A percentile compares a stretch with the other conserved stretches of the same genome.
phyloP scores from a whole-genome alignment of 1,284 basidiomycete genomes.

The Mycosarcoma mackinlayi region DNA sequence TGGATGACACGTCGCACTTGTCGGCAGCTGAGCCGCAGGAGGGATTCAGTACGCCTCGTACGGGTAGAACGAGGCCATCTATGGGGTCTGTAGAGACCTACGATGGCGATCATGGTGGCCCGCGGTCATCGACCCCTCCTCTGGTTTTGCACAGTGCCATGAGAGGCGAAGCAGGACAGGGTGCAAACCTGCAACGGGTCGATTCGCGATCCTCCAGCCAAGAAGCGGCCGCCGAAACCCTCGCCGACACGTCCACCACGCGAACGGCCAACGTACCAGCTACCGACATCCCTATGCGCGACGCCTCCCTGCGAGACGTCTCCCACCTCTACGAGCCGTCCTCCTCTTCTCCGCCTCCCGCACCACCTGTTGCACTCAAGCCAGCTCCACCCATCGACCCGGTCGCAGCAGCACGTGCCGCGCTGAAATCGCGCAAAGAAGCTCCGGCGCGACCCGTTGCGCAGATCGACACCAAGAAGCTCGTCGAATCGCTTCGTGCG shows the following conservation, averaged over 20 bases:
- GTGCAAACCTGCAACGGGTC: constrained; percentile 2
- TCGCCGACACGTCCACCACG: constrained; percentile 3
- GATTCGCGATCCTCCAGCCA: not conserved
- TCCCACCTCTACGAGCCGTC: not conserved
- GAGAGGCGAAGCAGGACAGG: constrained; percentile 12
- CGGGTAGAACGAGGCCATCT: not conserved
- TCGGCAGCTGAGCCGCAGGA: constrained; percentile 6
- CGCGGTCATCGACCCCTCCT: constrained; percentile 36
- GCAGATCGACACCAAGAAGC: constrained; percentile 43
- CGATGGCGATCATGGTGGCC: not conserved
- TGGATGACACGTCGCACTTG: constrained; percentile 24
- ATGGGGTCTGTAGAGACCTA: constrained; percentile 17
- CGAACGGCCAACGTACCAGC: not conserved
- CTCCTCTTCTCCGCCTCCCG: not conserved
- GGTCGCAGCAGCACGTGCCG: constrained; percentile 33
- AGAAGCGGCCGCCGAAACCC: not conserved
- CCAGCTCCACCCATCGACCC: constrained; percentile 19
- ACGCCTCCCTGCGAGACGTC: constrained; percentile 9
- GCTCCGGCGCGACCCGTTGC: constrained; percentile 4
- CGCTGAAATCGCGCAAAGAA: constrained; percentile 28
- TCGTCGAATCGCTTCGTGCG: constrained; percentile 42
- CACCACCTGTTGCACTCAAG: not conserved
- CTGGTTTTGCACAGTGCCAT: constrained; percentile 7
- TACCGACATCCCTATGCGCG: constrained; percentile 11
- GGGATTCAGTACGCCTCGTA: constrained; percentile 14